Evolutionary conservation across 176 grass and related monocot species (phyloP).

Genomic region (Panicum miliaceum): DNA sequence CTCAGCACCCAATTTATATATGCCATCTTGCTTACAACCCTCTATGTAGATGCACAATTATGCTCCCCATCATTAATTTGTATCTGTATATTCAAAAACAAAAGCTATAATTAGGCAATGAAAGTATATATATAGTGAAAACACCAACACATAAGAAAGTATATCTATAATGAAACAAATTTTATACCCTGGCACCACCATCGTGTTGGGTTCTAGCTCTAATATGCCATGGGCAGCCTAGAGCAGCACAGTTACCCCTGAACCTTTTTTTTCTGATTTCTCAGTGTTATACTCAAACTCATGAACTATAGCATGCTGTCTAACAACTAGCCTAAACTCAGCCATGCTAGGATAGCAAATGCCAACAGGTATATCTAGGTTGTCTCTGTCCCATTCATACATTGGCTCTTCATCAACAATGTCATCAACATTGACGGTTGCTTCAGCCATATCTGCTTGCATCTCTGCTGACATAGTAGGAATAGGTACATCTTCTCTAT

Average conservation of each 20-base stretch:
- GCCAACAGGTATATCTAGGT: background rate
- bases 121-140: too few species aligned
- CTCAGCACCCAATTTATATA: too few species aligned
- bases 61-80: too few species aligned
- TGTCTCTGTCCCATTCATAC: background rate
- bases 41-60: too few species aligned
- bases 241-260: background rate
- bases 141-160: too few species aligned
- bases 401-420: background rate
- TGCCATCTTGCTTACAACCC: too few species aligned
- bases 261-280: background rate
- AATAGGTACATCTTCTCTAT: too few species aligned
- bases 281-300: background rate
- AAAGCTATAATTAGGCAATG: too few species aligned
- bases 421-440: background rate
- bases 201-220: background rate
- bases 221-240: background rate
- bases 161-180: background rate
- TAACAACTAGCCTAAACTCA: background rate
- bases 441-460: too few species aligned
- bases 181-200: background rate
- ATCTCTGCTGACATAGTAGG: too few species aligned
- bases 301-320: background rate
- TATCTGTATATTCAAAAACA: too few species aligned
- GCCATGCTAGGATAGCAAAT: background rate